Evolutionary conservation across 2,329 filamentous ascomycete genomes (phyloP), one percentile per base, ranked within the genome.

Genomic region (Hymenoscyphus fructigenus): DNA sequence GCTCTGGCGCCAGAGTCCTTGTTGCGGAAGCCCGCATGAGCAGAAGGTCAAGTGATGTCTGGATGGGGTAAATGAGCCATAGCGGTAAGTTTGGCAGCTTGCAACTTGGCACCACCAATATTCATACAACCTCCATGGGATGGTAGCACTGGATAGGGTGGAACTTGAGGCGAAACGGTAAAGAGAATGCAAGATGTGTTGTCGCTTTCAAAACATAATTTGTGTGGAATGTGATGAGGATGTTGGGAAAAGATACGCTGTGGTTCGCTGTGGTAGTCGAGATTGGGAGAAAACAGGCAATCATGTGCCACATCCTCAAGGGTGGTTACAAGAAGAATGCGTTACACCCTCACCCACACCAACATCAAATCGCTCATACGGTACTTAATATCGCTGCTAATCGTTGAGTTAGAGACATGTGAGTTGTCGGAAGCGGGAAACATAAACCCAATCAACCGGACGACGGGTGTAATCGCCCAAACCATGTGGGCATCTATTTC

Each of bases 1-100:
- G 69, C 67, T 66, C 65, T 72, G 66, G 68, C 68, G 67, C 67
- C 57, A 66, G 69, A 69, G 69, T 73, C 72, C 47, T 53, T 9
- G 47, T 23, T 23, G 23, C 72, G 72, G 72, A 59, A 69, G 62
- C 67, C 63, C 72, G 71, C 72, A 73, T 73, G 67, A 69, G 55
- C 23, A 36, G 64, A 56, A 62, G 57, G 62, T 72, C 71, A 68
- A 66, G 69, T 73, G 72, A 73, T 65, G 36, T 69, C 60, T 20
- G 59, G 60, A 44, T 36, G 26, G 20, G 41, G 44, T 47, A 34
- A 57, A 38, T 38, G n/a, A 26, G 23, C 23, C 28, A 55, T 36
- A 17, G 60, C 47, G 47, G 60, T 29, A 12, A 41, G 47, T 32
- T 34, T 28, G 20, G 28, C 28, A 15, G 23, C n/a, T 23, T 26